Evolutionary conservation across 2,329 filamentous ascomycete species (phyloP), one percentile per base, ranked within the genome.

Genomic region (Calonectria hawksworthii): DNA sequence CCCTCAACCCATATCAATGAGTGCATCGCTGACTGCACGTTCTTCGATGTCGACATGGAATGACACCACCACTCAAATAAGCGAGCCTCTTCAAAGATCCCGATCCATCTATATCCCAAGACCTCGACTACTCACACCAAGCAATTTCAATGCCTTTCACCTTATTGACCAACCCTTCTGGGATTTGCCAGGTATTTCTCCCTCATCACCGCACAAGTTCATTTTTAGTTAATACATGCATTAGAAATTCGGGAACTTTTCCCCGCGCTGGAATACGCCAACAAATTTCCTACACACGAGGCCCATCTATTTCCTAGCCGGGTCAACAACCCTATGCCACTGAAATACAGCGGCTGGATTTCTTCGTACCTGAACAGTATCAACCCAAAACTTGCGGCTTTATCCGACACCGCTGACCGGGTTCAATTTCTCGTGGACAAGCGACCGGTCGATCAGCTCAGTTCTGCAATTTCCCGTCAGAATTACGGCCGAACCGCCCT

Each of bases 121-220:
- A 5, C 18, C 52, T 34, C 30, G 32, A 18, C 14, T 23, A 18
- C 30, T 32, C 23, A 56, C 52, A n/a, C 30, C 32, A 9, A 34
- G 52, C 10, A 34, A 23, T 21, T n/a, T 56, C 30, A 56, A 56
- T 18, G 16, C 34, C 18, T 18, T 56, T 3, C 18, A 56, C 16
- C 11, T 56, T 1, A 30, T 21, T 23, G 30, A 32, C 8, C 10
- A 5, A 28, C 32, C 52, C 30, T 56, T 56, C 21, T 56, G 52
- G 52, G 52, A 56, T 9, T 32, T 56, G 2, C 52, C 52, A 36
- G 52, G 52, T 56, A 56, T 32, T 23, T 36, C 10, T 47, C 4
- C 7, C 2, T 56, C 21, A 14, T 4, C 9, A n/a, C 4, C 4
- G 1, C 18, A n/a, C 6, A 13, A 13, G 1, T 6, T 3, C 2